Evolutionary conservation across 2,329 filamentous ascomycete species (phyloP).

Genomic region (Xylaria sp.): DNA sequence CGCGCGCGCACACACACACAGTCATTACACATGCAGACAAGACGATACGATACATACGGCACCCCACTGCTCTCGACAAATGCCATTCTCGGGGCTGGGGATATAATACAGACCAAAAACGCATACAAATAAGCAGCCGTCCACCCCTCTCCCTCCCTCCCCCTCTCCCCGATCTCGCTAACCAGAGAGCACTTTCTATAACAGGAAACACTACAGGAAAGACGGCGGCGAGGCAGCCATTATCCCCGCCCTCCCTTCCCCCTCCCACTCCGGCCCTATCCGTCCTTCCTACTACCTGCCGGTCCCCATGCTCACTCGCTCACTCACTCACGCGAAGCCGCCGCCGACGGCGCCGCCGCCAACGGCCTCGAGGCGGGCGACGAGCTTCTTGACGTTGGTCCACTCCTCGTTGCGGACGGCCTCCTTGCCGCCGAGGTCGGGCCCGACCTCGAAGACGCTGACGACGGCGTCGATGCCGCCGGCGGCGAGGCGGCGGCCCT

Average conservation of each 20-base stretch:
- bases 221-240: no score
- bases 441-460: constrained; percentile 89
- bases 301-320: no score
- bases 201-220: no score
- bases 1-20: no score
- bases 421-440: constrained; percentile 82
- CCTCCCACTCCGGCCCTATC: no score
- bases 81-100: constrained; percentile 8
- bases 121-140: constrained; percentile 6
- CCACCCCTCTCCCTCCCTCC: not conserved
- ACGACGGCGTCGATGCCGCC: constrained; percentile 90
- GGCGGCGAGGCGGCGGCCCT: constrained; percentile 84
- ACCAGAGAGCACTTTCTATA: not conserved
- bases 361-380: constrained; percentile 72
- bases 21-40: no score
- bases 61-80: not conserved
- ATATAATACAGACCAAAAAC: constrained; percentile 20
- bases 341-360: constrained; percentile 53
- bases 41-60: no score
- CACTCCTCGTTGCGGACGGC: constrained; percentile 85
- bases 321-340: constrained; percentile 34
- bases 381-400: constrained; percentile 87
- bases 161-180: no score
- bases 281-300: no score
- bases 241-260: no score